Conservation (phyloP, 2,329 filamentous ascomycete species). For the Aspergillus felis region DNA sequence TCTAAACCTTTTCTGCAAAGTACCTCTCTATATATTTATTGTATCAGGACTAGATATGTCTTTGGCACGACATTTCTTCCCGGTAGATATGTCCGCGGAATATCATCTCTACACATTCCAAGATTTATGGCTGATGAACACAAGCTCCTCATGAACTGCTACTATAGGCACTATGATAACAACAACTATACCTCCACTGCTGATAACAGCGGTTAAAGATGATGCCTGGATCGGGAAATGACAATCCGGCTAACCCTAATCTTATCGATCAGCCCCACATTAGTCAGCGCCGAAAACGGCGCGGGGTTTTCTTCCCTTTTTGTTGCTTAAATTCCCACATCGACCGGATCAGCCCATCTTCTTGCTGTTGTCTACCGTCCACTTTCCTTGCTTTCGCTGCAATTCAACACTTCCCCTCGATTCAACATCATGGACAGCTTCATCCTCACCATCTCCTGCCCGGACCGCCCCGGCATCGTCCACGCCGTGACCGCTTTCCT, state of each 20-base stretch:
- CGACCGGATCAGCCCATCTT: background rate
- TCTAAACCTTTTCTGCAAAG: no score
- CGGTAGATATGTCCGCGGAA: background rate
- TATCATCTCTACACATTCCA: no score
- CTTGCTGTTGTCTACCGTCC: no score
- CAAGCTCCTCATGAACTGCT: background rate
- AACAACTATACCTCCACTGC: no score
- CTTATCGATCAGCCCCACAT: constrained; percentile 15
- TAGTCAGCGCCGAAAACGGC: constrained; percentile 9
- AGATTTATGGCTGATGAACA: no score
- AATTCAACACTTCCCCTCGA: constrained; percentile 22
- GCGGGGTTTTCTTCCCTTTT: background rate
- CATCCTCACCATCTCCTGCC: constrained; percentile 77
- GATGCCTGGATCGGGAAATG: background rate
- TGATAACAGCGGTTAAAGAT: no score
- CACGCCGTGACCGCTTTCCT: constrained; percentile 78
- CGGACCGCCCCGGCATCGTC: constrained; percentile 79
- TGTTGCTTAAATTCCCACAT: background rate
- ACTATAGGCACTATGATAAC: background rate
- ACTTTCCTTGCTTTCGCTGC: no score
- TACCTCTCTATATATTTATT: no score
- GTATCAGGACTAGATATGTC: no score
- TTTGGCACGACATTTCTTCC: background rate
- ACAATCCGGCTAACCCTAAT: constrained; percentile 7
- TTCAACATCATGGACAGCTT: constrained; percentile 49